A percentile compares a stretch with the other conserved stretches of the same genome.
These are phyloP conservation scores for Phytophthora ramorum DNA, from an alignment of 352 stramenopile genomes.

Conservation along the genomic window DNA sequence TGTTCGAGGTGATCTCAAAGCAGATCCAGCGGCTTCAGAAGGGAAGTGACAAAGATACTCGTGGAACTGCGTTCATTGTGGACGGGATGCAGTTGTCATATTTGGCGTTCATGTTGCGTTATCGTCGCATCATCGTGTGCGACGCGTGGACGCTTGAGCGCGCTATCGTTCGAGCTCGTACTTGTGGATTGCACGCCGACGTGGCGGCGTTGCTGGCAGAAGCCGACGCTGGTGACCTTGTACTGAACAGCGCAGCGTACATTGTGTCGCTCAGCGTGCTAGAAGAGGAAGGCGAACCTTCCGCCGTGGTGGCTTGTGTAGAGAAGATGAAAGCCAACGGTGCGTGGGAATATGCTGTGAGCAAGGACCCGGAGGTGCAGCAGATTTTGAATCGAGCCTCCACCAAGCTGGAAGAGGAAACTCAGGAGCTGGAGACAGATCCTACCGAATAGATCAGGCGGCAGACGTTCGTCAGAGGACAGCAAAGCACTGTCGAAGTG, in stretches of 20 bases:
- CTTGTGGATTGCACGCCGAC: slow-evolving; percentile 46
- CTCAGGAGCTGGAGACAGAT: slow-evolving; percentile 14
- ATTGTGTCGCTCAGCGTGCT: slow-evolving; percentile 55
- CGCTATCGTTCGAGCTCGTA: slow-evolving; percentile 63
- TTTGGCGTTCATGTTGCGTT: slow-evolving; percentile 59
- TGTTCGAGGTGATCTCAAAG: slow-evolving; percentile 68
- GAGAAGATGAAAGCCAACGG: slow-evolving; percentile 38
- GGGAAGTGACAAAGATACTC: slow-evolving; percentile 10
- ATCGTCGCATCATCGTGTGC: slow-evolving; percentile 52
- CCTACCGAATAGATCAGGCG: slow-evolving; percentile 10
- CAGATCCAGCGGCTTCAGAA: slow-evolving; percentile 53
- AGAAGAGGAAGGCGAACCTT: slow-evolving; percentile 32
- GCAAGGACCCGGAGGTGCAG: slow-evolving; percentile 44
- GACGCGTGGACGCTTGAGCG: slow-evolving; percentile 59
- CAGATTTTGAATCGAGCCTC: slow-evolving; percentile 36
- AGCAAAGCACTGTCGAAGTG: not conserved
- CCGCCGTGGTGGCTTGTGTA: slow-evolving; percentile 40
- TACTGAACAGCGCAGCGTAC: slow-evolving; percentile 55
- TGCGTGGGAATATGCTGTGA: slow-evolving; percentile 41
- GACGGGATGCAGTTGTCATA: slow-evolving; percentile 63
- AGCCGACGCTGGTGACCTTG: slow-evolving; percentile 38
- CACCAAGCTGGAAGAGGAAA: slow-evolving; percentile 20
- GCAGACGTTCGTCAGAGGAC: not conserved
- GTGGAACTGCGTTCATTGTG: slow-evolving; percentile 40
- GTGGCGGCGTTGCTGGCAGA: slow-evolving; percentile 55